Conservation (phyloP, 139 green algal genomes). For the Chlorella sp. region DNA sequence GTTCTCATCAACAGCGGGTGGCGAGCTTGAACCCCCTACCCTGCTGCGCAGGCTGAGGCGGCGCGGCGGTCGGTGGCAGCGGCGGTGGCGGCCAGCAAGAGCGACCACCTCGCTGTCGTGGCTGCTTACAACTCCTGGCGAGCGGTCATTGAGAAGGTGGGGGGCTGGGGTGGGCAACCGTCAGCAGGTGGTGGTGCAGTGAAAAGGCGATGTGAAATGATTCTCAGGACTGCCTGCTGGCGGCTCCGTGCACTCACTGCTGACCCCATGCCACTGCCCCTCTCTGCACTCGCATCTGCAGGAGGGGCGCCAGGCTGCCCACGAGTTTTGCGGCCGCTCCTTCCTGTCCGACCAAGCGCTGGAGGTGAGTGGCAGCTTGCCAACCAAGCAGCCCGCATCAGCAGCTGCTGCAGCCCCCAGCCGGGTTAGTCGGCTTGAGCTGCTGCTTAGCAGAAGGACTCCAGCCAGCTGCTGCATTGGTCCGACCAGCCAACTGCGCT, state of each 20-base stretch:
- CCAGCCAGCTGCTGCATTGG: neutral
- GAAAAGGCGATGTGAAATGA: too few relatives aligned
- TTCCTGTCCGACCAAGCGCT: constrained; percentile 50
- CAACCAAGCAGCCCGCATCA: too few relatives aligned
- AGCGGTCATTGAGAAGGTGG: neutral
- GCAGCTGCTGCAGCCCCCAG: too few relatives aligned
- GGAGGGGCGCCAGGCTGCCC: constrained; percentile 35
- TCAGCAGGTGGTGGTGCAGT: too few relatives aligned
- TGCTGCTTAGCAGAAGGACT: too few relatives aligned
- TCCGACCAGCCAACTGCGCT: neutral
- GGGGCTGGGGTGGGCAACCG: too few relatives aligned
- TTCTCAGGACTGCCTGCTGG: too few relatives aligned
- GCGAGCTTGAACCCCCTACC: neutral
- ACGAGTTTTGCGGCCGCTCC: constrained; percentile 18
- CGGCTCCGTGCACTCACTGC: too few relatives aligned
- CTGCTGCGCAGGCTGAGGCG: constrained; percentile 52
- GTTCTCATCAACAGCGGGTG: neutral
- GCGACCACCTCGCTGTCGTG: constrained; percentile 88
- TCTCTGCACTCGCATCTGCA: too few relatives aligned
- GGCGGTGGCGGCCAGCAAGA: constrained; percentile 43
- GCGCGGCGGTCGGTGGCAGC: constrained; percentile 38
- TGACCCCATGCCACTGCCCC: too few relatives aligned
- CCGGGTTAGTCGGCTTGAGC: too few relatives aligned
- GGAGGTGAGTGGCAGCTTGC: constrained; percentile 7
- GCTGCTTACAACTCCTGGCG: constrained; percentile 73